Base-by-base conservation (phyloP, 2,329 filamentous ascomycete genomes). In the Karstenula rhodostoma region DNA sequence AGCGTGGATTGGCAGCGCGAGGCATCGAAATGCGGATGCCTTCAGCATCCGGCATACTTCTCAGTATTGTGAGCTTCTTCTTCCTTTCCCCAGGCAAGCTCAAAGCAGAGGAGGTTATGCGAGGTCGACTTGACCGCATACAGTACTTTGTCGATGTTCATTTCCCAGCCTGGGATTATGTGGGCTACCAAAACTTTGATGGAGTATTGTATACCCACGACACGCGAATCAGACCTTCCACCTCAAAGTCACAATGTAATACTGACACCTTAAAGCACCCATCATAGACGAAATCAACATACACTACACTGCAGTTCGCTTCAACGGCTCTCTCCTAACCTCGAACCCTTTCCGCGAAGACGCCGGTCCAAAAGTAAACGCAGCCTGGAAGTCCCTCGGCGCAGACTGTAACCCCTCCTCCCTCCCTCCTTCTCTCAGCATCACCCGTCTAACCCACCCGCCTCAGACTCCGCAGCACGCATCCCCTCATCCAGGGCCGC, bases 251-350 rank as follows among this genome's bases (percentile, higher is more conserved):
- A 19, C 37, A 6, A 17, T 22, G 27, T 32, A n/a, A 40, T 7
- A n/a, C 17, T 67, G n/a, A 65, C 35, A 5, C 17, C 5, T 9
- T 9, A 23, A 12, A 77, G 75, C 74, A 15, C 75, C 76, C 1
- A 68, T 77, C 4, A 57, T 75, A 12, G 73, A 78, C 10, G 78
- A 83, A 22, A 71, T 84, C 6, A 70, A 75, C 8, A 71, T 84
- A 3, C 70, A 69, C 10, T 84, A 81, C 63, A 67, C 73, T 4
- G 61, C 64, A 2, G 69, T 81, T 32, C 66, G 67, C 1, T 89
- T 87, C 72, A 86, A 89, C 59, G 86, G 86, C 0, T 85, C 84
- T 0, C 83, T 89, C 10, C 64, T 87, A 56, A 75, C 84, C 2
- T 81, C 86, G 61, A 84, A 84, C 40, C 75, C 84, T 8, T 89